Evolutionary conservation across 352 stramenopile genomes (phyloP).

Genomic region (Globisporangium iwayamae): DNA sequence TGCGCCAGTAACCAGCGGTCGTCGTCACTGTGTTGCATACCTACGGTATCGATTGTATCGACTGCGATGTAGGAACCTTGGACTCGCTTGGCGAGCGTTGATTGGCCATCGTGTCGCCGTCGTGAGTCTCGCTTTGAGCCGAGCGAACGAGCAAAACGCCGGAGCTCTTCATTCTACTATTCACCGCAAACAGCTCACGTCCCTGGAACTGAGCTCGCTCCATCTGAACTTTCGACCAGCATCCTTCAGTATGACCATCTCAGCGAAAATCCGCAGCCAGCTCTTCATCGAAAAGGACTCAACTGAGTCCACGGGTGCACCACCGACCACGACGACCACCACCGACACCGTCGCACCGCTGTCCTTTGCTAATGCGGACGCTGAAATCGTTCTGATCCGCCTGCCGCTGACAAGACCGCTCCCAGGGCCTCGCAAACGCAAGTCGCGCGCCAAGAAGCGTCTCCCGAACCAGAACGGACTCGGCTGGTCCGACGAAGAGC

Average conservation of each 20-base stretch:
- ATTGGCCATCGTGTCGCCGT: no score
- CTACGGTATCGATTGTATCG: not conserved
- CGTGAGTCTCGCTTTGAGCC: no score
- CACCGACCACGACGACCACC: not conserved
- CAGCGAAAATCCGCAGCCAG: not conserved
- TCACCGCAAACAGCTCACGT: not conserved
- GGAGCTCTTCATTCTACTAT: not conserved
- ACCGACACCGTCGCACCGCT: no score
- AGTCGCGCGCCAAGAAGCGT: not conserved
- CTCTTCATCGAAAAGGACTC: not conserved
- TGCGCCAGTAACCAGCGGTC: no score
- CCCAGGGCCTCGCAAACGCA: not conserved
- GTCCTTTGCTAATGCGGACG: not conserved
- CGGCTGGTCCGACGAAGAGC: constrained; percentile 17
- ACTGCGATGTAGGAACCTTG: not conserved
- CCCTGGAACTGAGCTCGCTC: not conserved
- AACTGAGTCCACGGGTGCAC: not conserved
- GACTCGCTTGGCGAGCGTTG: not conserved
- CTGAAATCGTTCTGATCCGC: not conserved
- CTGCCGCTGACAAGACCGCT: not conserved
- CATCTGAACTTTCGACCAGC: not conserved
- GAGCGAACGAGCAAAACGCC: no score
- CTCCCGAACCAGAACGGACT: not conserved
- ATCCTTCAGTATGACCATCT: not conserved
- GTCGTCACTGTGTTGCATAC: not conserved